Evolutionary conservation across 1,284 basidiomycete genomes (phyloP), one percentile per base, ranked within the genome.

Genomic region (Ganoderma sp.): DNA sequence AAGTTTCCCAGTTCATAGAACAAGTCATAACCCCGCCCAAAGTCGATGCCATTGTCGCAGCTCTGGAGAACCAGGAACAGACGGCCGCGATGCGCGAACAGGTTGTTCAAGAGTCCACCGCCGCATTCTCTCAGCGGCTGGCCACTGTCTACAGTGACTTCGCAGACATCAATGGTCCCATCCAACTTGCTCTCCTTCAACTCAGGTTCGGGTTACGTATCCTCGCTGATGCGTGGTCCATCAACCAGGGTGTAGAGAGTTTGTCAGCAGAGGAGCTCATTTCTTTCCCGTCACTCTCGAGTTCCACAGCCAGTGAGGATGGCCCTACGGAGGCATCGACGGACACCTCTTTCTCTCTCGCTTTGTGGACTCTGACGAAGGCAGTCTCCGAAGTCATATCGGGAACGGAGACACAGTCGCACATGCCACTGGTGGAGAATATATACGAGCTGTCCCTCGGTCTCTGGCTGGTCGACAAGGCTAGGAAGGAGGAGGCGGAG

Each of bases 401-500:
- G 0, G 81, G 81, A 2, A 73, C 81, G n/a, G 77, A 76, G 62
- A 64, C 79, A 14, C 72, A 74, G 14, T 69, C 75, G 5, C 73
- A 79, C 56, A 73, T 84, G 7, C 66, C 71, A 19, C 61, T 72
- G 5, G 61, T 94, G 19, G 83, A 87, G 57, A 75, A 76, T 3
- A 78, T 86, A 9, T 96, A 95, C 75, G 91, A 95, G 67, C 89
- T 92, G 73, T 84, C 91, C 1, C 87, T 90, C 67, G 85, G 89
- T 25, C 84, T 97, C 9, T 99, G 97, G 97, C 84, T 89, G 42
- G 88, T 92, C 43, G 93, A 98, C 75, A 88, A 90, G 52, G 88
- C 90, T 37, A 88, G 88, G 68, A 89, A 91, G 69, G 85, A 88
- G 57, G 87, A 93, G 71, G 85, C 82, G 22, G 87, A 88, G 48